Evolutionary conservation across 768 basidiomycete species (phyloP), one percentile per base, ranked within the genome.

Genomic region (Wakefieldia striispora): DNA sequence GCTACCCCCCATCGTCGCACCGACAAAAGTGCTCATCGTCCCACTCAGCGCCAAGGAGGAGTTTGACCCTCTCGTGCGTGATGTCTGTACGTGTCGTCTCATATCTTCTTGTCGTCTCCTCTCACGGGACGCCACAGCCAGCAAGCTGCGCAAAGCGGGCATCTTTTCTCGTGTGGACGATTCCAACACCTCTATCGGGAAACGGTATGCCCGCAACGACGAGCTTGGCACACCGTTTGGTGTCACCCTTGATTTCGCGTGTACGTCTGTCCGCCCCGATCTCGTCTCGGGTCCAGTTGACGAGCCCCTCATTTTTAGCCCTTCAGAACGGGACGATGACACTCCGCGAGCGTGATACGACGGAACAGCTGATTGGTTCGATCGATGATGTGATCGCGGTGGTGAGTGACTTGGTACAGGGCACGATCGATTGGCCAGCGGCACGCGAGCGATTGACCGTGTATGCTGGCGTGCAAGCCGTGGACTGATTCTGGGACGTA

Each of bases 161-260:
- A 80, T 98, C 45, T 91, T 93, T 65, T 86, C 91, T 41, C 82
- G 94, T 44, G 95, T 98, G 3, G 97, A 98, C 67, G 95, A 98
- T 66, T 98, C 95, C 20, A 90, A 87, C 59, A 85, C 88, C 29
- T 87, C 91, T 8, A 98, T 98, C 63, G 97, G 97, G 36, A 95
- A 91, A 73, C 92, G 95, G 13, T 98, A 98, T 71, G 84, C 97
- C 12, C 83, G 97, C 50, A 99, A 98, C 71, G 97, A 99, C 71
- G 97, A 98, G 72, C 80, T 99, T 39, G 97, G 97, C 55, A 98
- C 97, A 26, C 97, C 97, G 2, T 99, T 88, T 69, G 97, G 95
- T 43, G 78, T 95, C 50, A 99, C 97, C 2, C 78, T 98, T 48
- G 95, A 97, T 70, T 97, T 98, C 72, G 97, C 95, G 6, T 84